phyloP scores from a whole-genome alignment of 2,329 filamentous ascomycete genomes.

The Alternaria conjuncta region DNA sequence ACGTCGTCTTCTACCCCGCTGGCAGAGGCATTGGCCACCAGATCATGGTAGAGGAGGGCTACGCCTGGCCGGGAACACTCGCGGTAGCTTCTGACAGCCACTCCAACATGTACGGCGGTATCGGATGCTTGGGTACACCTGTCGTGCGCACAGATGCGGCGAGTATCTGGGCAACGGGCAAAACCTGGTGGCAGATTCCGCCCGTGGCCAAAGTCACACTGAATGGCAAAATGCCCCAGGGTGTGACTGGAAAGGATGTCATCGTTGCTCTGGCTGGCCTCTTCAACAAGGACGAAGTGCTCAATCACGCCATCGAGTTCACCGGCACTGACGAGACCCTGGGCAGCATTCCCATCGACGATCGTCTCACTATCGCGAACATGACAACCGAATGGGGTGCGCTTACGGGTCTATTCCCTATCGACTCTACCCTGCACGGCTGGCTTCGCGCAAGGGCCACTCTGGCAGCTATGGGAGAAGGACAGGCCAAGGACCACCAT shows the following conservation, averaged over 20 bases:
- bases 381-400: slow-evolving; percentile 87
- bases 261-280: slow-evolving; percentile 87
- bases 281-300: slow-evolving; percentile 84
- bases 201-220: slow-evolving; percentile 82
- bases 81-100: slow-evolving; percentile 81
- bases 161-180: slow-evolving; percentile 80
- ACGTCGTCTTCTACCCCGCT: slow-evolving; percentile 77
- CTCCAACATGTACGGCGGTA: slow-evolving; percentile 81
- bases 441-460: slow-evolving; percentile 84
- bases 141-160: slow-evolving; percentile 89
- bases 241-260: slow-evolving; percentile 92
- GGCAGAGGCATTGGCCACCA: slow-evolving; percentile 88
- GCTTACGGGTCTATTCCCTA: slow-evolving; percentile 77
- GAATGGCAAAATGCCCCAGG: slow-evolving; percentile 74
- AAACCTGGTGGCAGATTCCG: slow-evolving; percentile 89
- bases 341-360: slow-evolving; percentile 72
- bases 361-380: slow-evolving; percentile 76
- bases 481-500: slow-evolving; percentile 55
- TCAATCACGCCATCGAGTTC: slow-evolving; percentile 93
- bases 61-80: slow-evolving; percentile 84
- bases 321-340: slow-evolving; percentile 80
- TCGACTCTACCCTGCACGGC: slow-evolving; percentile 71
- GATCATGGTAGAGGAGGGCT: slow-evolving; percentile 86
- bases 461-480: slow-evolving; percentile 66
- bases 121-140: slow-evolving; percentile 78